A percentile compares a stretch with the other conserved stretches of the same genome.
These are phyloP conservation scores for Fusarium temperatum DNA, from an alignment of 2,329 filamentous ascomycete genomes.

Conservation along the genomic window DNA sequence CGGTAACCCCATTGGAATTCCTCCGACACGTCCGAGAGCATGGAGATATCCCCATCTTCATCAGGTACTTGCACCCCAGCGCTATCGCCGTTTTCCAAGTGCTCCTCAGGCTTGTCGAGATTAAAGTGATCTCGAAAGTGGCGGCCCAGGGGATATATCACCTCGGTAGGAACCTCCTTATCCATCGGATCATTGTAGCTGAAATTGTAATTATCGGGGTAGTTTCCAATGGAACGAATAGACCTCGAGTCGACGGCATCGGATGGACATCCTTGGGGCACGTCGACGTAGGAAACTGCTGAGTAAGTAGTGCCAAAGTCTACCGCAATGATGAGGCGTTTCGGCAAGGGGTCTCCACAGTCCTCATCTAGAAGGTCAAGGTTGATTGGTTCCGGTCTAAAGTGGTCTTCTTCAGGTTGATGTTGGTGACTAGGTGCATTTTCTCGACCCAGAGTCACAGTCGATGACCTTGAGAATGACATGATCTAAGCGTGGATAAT, in stretches of 20 bases:
- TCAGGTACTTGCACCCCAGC: not conserved
- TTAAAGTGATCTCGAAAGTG: not conserved
- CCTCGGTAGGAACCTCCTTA: not conserved
- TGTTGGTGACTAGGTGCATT: not conserved
- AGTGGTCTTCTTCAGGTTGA: not conserved
- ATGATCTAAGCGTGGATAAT: not conserved
- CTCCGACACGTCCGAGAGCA: accelerated
- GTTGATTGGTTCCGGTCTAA: not conserved
- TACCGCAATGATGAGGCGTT: not conserved
- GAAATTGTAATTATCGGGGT: not conserved
- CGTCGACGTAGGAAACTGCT: not conserved
- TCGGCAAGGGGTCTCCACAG: not conserved
- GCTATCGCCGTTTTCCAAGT: accelerated
- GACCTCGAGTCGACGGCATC: not conserved
- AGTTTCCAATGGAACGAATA: not conserved
- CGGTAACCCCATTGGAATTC: not conserved
- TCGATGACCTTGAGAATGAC: not conserved
- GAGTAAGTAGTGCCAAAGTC: not conserved
- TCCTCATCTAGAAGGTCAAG: not conserved
- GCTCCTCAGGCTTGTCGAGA: not conserved
- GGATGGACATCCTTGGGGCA: not conserved
- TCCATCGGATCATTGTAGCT: not conserved
- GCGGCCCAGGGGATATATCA: not conserved
- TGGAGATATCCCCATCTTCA: not conserved
- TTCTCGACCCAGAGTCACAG: not conserved